A percentile compares a stretch with the other conserved stretches of the same genome.
These are phyloP conservation scores for Croton laevigatus DNA, from an alignment of 441 rosid species.

Conservation along the genomic window DNA sequence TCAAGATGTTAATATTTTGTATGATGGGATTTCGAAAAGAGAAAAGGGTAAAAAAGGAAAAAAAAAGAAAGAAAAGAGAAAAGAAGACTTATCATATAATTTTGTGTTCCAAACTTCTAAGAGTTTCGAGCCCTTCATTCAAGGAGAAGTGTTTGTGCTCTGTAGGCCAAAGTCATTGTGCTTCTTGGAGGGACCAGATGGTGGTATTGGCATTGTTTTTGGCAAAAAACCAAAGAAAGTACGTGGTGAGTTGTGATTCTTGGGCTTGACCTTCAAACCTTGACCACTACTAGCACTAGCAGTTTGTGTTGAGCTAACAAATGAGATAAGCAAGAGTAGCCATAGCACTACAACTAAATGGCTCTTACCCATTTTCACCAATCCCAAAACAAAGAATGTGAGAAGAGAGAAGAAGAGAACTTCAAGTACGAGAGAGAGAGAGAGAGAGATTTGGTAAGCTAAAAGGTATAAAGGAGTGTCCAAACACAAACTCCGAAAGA, in stretches of 20 bases:
- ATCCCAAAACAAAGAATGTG: background rate
- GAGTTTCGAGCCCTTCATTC: constrained; percentile 11
- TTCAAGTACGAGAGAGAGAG: background rate
- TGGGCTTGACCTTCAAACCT: constrained; percentile 24
- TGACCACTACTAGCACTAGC: background rate
- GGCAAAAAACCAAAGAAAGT: constrained; percentile 52
- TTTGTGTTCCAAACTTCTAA: background rate
- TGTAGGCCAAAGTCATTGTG: constrained; percentile 59
- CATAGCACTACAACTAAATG: constrained; percentile 10
- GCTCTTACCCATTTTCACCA: constrained; percentile 34
- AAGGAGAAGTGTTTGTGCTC: constrained; percentile 38
- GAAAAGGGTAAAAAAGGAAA: background rate
- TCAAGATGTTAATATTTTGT: background rate
- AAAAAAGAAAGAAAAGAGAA: background rate
- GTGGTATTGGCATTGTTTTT: constrained; percentile 59
- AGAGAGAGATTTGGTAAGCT: background rate
- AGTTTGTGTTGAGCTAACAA: constrained; percentile 29
- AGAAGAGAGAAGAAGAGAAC: background rate
- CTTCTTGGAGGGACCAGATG: constrained; percentile 69
- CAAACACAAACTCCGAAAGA: constrained; percentile 22
- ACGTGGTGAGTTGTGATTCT: constrained; percentile 30
- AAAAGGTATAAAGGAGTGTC: background rate
- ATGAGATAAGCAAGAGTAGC: constrained; percentile 24
- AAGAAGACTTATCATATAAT: background rate
- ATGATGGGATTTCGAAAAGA: background rate